These are phyloP conservation scores for Macrophomina pseudophaseolina DNA, from an alignment of 2,329 filamentous ascomycete species.

Conservation along the genomic window DNA sequence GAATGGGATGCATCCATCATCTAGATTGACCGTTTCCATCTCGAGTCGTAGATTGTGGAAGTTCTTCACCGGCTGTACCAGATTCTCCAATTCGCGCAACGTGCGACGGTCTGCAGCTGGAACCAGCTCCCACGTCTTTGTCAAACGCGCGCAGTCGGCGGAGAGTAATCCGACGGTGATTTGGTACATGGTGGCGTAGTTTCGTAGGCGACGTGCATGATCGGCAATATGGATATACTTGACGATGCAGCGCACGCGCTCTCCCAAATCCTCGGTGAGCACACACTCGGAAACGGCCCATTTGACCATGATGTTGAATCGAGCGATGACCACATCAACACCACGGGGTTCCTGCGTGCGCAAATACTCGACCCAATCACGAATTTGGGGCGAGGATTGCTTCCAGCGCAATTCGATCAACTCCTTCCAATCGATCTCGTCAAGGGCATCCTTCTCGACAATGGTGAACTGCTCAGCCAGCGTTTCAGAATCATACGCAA, in stretches of 20 bases:
- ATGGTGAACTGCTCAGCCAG: conserved; percentile 84
- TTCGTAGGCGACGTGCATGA: conserved; percentile 76
- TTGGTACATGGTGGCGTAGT: conserved; percentile 84
- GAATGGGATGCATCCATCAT: conserved; percentile 80
- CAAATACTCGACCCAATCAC: conserved; percentile 83
- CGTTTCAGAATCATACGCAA: conserved; percentile 79
- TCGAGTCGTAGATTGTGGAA: conserved; percentile 77
- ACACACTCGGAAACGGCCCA: conserved; percentile 83
- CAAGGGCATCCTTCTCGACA: conserved; percentile 83
- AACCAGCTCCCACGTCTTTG: conserved; percentile 73
- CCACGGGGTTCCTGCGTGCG: conserved; percentile 73
- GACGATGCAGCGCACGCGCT: conserved; percentile 76
- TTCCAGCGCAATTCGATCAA: conserved; percentile 85
- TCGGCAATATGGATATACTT: conserved; percentile 83
- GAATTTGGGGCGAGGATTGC: conserved; percentile 67
- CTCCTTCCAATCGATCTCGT: conserved; percentile 88
- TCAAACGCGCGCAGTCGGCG: conserved; percentile 71
- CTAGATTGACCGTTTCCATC: conserved; percentile 72
- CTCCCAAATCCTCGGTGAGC: conserved; percentile 72
- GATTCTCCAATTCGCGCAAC: conserved; percentile 70
- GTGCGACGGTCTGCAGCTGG: conserved; percentile 68
- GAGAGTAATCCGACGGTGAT: conserved; percentile 78
- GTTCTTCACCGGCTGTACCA: conserved; percentile 78
- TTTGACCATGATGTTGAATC: conserved; percentile 88
- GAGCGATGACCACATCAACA: conserved; percentile 81